A percentile compares a stretch with the other conserved stretches of the same genome.
These are phyloP conservation scores for Purpureocillium takamizusanense DNA, from an alignment of 2,329 filamentous ascomycete species.

Conservation along the genomic window DNA sequence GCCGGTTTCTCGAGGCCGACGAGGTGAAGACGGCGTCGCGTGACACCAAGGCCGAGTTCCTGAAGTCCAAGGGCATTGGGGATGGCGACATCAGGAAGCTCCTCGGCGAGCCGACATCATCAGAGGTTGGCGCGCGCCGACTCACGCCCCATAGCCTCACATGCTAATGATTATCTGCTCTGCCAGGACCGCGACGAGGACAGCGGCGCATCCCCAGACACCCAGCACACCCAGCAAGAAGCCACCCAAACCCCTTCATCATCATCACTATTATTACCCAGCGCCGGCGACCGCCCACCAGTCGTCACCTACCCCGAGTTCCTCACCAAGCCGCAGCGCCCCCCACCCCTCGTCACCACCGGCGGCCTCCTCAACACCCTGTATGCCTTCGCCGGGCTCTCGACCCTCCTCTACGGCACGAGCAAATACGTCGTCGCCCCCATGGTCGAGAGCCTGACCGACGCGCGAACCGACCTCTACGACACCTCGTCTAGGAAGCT, in stretches of 20 bases:
- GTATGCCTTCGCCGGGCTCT: slow-evolving; percentile 47
- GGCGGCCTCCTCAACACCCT: slow-evolving; percentile 49
- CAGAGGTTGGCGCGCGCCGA: slow-evolving; percentile 11
- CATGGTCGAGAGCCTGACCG: slow-evolving; percentile 44
- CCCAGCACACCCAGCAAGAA: not conserved
- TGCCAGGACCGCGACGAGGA: too few relatives aligned
- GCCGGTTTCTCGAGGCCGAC: slow-evolving; percentile 67
- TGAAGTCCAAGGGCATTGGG: slow-evolving; percentile 66
- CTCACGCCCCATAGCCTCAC: slow-evolving; percentile 1
- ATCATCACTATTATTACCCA: slow-evolving; percentile 1
- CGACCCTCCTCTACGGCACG: slow-evolving; percentile 60
- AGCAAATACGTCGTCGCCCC: slow-evolving; percentile 60
- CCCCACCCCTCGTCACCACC: slow-evolving; percentile 54
- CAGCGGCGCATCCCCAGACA: too few relatives aligned
- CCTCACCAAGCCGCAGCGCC: slow-evolving; percentile 44
- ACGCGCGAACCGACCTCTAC: slow-evolving; percentile 44
- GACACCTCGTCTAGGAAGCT: slow-evolving; percentile 37
- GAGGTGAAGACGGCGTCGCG: slow-evolving; percentile 58
- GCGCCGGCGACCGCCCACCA: slow-evolving; percentile 38
- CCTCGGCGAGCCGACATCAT: slow-evolving; percentile 26
- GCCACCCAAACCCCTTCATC: slow-evolving; percentile 15
- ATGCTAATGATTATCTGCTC: too few relatives aligned
- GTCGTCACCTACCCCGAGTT: slow-evolving; percentile 66
- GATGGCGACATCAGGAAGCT: slow-evolving; percentile 60
- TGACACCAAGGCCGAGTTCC: slow-evolving; percentile 67